Evolutionary conservation across 768 basidiomycete genomes (phyloP).

Genomic region (Mycena capillaripes): DNA sequence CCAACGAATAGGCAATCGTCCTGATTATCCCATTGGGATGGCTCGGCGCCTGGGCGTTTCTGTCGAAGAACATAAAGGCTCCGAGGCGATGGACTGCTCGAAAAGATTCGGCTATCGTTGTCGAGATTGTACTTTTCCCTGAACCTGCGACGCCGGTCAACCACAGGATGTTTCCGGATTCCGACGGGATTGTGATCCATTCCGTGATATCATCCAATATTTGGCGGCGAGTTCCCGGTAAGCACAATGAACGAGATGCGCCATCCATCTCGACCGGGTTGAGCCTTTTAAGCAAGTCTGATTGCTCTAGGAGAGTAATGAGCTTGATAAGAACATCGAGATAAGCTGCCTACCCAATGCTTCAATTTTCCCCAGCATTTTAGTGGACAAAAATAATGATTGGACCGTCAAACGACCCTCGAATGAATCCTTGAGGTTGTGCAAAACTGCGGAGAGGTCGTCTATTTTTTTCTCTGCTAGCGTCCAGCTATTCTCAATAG

Average conservation of each 20-base stretch:
- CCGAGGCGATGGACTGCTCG: constrained; percentile 31
- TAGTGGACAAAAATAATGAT: neutral
- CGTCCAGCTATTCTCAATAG: neutral
- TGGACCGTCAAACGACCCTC: neutral
- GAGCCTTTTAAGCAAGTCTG: neutral
- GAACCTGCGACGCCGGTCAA: constrained; percentile 25
- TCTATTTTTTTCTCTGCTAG: neutral
- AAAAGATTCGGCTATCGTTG: constrained; percentile 34
- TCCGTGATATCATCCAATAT: neutral
- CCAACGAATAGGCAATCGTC: neutral
- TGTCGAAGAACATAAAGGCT: constrained; percentile 38
- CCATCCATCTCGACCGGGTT: neutral
- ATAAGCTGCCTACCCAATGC: neutral
- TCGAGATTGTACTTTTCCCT: constrained; percentile 38
- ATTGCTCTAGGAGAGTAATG: neutral
- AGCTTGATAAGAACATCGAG: neutral
- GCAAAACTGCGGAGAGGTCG: neutral
- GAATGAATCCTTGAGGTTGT: neutral
- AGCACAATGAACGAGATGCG: neutral
- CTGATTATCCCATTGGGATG: neutral
- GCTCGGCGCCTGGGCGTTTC: constrained; percentile 3
- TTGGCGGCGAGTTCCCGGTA: neutral
- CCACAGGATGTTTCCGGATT: constrained; percentile 4
- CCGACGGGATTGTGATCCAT: neutral
- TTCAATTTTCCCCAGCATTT: neutral